These are phyloP conservation scores for Tolypocladium cylindrosporum DNA, from an alignment of 2,329 filamentous ascomycete genomes.

Conservation along the genomic window DNA sequence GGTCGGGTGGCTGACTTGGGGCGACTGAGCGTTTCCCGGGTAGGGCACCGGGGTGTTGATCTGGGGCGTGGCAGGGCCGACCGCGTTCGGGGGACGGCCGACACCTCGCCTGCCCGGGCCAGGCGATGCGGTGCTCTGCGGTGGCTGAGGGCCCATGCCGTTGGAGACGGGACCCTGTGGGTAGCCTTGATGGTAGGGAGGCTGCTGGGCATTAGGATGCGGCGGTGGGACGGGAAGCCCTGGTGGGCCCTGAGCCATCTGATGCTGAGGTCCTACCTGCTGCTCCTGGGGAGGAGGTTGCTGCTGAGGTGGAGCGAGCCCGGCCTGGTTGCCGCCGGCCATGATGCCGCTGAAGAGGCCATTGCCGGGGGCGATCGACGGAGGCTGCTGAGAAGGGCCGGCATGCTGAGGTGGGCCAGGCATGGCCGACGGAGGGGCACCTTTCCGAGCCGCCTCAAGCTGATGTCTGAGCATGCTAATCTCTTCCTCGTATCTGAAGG, in stretches of 20 bases:
- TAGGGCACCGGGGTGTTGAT: slow-evolving; percentile 84
- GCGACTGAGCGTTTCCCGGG: slow-evolving; percentile 70
- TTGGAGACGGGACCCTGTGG: slow-evolving; percentile 48
- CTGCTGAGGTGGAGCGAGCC: slow-evolving; percentile 69
- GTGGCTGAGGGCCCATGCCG: slow-evolving; percentile 74
- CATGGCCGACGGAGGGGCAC: slow-evolving; percentile 46
- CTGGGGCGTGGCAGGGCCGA: slow-evolving; percentile 77
- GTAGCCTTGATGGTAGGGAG: slow-evolving; percentile 63
- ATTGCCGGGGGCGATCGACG: slow-evolving; percentile 82
- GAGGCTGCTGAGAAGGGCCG: slow-evolving; percentile 73
- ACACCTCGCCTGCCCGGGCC: slow-evolving; percentile 69
- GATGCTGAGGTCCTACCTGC: slow-evolving; percentile 37
- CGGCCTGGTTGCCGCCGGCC: slow-evolving; percentile 76
- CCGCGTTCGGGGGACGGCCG: slow-evolving; percentile 51
- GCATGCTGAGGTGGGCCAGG: slow-evolving; percentile 63
- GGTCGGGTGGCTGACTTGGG: slow-evolving; percentile 79
- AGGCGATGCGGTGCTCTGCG: slow-evolving; percentile 76
- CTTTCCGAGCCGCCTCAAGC: slow-evolving; percentile 64
- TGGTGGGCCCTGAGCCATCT: slow-evolving; percentile 66
- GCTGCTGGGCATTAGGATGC: slow-evolving; percentile 55
- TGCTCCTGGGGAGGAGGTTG: slow-evolving; percentile 62
- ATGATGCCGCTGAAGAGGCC: slow-evolving; percentile 95
- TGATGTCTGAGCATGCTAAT: slow-evolving; percentile 78
- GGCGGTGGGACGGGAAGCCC: slow-evolving; percentile 49
- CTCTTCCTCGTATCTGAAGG: slow-evolving; percentile 80